Evolutionary conservation across 106 monocot species (phyloP), one percentile per base, ranked within the genome.

Genomic region (Platanthera guangdongensis): DNA sequence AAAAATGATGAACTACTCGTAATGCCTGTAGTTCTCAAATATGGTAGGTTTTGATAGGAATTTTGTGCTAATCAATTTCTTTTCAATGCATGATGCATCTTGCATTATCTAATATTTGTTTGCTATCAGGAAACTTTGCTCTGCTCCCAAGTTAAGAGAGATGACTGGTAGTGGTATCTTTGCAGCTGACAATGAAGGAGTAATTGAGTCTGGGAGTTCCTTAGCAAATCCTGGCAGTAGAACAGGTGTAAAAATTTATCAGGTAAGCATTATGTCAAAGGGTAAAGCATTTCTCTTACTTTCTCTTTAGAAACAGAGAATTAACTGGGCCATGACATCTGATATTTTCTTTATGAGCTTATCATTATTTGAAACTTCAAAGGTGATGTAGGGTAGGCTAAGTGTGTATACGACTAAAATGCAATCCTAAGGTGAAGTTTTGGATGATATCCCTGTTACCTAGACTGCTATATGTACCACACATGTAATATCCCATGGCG

Each of bases 121-220:
- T 75, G 51, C 48, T n/a, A 60, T 51, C 75, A 90, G 88, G 85
- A 95, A 95, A 82, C 88, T 79, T 65, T 95, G 95, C 50, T 95
- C 92, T 9, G 92, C 79, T 68, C 81, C 82, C 1, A 95, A 95
- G 75, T 84, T 88, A 55, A 95, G 79, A 81, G 95, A 95, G 82
- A 95, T 95, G 83, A 90, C 88, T 25, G 92, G 95, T 32, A 92
- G 92, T 81, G 90, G 92, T 57, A 95, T 95, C 52, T 95, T 95
- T 81, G 83, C 80, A 51, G 82, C 74, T 80, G 83, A 74, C 3
- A 53, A 74, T 70, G 83, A 91, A 72, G 78, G 73, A 49, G 72
- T 46, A 54, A 50, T 74, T n/a, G 92, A 95, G 57, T 76, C 75
- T 57, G 90, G 68, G 10, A 77, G 51, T 79, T 80, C 79, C 46